These are phyloP conservation scores for Apiotrichum laibachii DNA, from an alignment of 1,284 basidiomycete genomes.

Conservation along the genomic window DNA sequence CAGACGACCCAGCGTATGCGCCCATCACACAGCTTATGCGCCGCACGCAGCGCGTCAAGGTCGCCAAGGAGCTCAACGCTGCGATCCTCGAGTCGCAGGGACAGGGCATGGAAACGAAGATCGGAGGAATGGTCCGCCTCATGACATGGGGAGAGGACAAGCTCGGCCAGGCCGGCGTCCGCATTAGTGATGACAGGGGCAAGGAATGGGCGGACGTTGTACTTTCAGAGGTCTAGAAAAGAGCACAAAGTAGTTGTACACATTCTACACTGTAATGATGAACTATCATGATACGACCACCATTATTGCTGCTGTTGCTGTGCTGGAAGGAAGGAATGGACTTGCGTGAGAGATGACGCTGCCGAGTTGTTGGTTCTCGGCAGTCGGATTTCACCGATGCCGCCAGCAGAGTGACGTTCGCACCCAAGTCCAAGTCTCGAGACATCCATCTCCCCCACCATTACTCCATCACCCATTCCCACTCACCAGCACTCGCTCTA, in stretches of 20 bases:
- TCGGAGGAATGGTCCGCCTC: slow-evolving; percentile 79
- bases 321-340: no score
- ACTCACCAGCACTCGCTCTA: background rate
- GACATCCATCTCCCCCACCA: no score
- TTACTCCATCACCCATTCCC: background rate
- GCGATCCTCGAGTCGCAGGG: slow-evolving; percentile 89
- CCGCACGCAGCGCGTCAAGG: slow-evolving; percentile 82
- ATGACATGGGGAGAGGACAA: slow-evolving; percentile 83
- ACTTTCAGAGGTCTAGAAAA: slow-evolving; percentile 6
- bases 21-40: slow-evolving; percentile 61
- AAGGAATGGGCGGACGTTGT: slow-evolving; percentile 22
- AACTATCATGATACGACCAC: background rate
- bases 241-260: background rate
- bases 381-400: no score
- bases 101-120: slow-evolving; percentile 87
- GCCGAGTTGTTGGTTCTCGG: background rate
- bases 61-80: slow-evolving; percentile 85
- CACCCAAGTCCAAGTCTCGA: background rate
- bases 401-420: background rate
- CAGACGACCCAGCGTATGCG: slow-evolving; percentile 41
- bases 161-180: slow-evolving; percentile 59
- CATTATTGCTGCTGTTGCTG: background rate
- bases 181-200: slow-evolving; percentile 20
- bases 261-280: background rate
- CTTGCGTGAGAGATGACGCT: background rate